A percentile compares a stretch with the other conserved stretches of the same genome.
phyloP scores from a whole-genome alignment of 768 basidiomycete species.

The Naematelia aurantialba region DNA sequence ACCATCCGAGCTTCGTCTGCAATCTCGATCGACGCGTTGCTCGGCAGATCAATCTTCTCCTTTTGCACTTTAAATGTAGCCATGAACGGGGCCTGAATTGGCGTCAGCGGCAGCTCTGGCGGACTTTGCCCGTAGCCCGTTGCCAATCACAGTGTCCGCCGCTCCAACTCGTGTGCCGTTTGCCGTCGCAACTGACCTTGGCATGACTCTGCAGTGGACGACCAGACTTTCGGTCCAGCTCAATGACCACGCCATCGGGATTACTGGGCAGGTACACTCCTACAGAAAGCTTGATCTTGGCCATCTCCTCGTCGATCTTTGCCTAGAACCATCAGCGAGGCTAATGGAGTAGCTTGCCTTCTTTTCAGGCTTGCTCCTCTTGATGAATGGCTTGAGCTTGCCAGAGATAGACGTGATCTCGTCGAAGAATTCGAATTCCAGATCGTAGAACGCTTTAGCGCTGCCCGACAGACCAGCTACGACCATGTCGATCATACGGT shows the following conservation, averaged over 20 bases:
- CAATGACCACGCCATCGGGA: conserved; percentile 93
- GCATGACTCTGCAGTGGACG: conserved; percentile 95
- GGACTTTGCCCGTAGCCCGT: conserved; percentile 52
- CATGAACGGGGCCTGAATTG: conserved; percentile 80
- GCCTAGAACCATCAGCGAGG: conserved; percentile 57
- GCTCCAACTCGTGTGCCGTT: conserved; percentile 16
- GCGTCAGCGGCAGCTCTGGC: neutral
- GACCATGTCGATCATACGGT: conserved; percentile 73
- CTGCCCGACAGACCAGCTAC: conserved; percentile 82
- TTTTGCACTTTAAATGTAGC: conserved; percentile 98
- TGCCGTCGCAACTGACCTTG: conserved; percentile 67
- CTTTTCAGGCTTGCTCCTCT: conserved; percentile 91
- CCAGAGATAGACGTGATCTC: conserved; percentile 98
- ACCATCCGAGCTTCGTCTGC: conserved; percentile 49
- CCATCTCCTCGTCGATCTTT: conserved; percentile 99
- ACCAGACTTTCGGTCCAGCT: conserved; percentile 94
- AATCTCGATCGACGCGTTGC: conserved; percentile 70
- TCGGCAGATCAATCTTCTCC: conserved; percentile 64
- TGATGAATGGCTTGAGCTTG: conserved; percentile 93
- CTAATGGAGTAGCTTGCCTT: conserved; percentile 58
- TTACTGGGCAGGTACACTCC: conserved; percentile 97
- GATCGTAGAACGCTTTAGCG: conserved; percentile 82
- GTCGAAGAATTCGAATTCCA: conserved; percentile 92
- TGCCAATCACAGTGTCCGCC: conserved; percentile 6
- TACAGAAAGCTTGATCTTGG: conserved; percentile 83